Conservation (phyloP, 2,329 filamentous ascomycete genomes). For the Neonectria hederae region DNA sequence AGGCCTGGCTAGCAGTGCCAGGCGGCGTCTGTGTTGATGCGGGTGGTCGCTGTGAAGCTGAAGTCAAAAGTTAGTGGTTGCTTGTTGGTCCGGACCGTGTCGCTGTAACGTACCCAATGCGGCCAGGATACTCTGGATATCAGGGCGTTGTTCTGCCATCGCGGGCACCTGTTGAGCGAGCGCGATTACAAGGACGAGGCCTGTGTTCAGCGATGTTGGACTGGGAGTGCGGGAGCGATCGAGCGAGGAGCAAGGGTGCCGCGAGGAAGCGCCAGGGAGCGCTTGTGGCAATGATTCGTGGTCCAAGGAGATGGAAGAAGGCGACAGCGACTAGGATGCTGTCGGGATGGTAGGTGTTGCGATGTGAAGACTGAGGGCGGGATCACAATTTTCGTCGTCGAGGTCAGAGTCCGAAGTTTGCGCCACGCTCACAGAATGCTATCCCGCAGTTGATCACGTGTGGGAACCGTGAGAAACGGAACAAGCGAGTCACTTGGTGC, state of each 20-base stretch:
- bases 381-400: slow-evolving; percentile 36
- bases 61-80: slow-evolving; percentile 35
- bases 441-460: slow-evolving; percentile 30
- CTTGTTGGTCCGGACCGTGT: slow-evolving; percentile 11
- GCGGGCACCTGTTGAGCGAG: slow-evolving; percentile 23
- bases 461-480: slow-evolving; percentile 21
- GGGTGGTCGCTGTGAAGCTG: slow-evolving; percentile 57
- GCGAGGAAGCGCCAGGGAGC: neutral
- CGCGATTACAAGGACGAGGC: slow-evolving; percentile 9
- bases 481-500: slow-evolving; percentile 24
- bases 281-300: neutral
- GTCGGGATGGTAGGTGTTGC: slow-evolving; percentile 17
- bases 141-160: slow-evolving; percentile 42
- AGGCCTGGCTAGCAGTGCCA: slow-evolving; percentile 49
- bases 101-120: slow-evolving; percentile 54
- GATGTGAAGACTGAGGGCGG: slow-evolving; percentile 19
- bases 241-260: slow-evolving; percentile 3
- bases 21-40: slow-evolving; percentile 55
- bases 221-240: slow-evolving; percentile 20
- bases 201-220: slow-evolving; percentile 3
- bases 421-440: slow-evolving; percentile 29
- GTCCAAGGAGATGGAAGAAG: slow-evolving; percentile 1
- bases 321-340: slow-evolving; percentile 15
- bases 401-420: slow-evolving; percentile 28
- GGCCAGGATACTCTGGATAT: slow-evolving; percentile 56